Evolutionary conservation across 208 protist genomes (phyloP).

Genomic region (Novymonas esmeraldas): DNA sequence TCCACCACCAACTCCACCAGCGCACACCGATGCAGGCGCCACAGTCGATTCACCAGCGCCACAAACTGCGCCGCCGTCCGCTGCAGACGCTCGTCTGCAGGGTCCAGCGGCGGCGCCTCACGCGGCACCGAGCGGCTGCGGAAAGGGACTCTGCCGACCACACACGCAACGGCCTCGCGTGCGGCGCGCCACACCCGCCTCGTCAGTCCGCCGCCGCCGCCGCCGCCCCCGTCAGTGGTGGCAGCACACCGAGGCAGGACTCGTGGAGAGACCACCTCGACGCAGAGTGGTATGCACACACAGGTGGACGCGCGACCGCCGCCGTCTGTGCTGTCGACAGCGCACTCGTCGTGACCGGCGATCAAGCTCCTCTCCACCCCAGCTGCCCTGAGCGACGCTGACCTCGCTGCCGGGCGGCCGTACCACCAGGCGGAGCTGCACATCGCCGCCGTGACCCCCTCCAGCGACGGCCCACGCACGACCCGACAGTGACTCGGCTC

Average conservation of each 20-base stretch:
- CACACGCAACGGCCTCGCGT: background rate
- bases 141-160: background rate
- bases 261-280: constrained; percentile 15
- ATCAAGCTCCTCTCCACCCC: background rate
- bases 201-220: background rate
- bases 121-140: background rate
- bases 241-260: background rate
- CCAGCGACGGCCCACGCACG: constrained; percentile 13
- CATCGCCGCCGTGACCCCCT: constrained; percentile 6
- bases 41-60: constrained; percentile 10
- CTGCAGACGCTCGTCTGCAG: background rate
- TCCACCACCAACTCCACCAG: constrained; percentile 22
- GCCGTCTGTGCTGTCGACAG: background rate
- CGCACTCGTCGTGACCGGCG: background rate
- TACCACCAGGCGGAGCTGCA: constrained; percentile 20
- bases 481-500: background rate
- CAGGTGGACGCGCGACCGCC: background rate
- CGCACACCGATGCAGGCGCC: constrained; percentile 9
- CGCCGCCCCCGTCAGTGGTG: background rate
- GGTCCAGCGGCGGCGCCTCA: background rate
- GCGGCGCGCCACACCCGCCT: background rate
- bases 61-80: constrained; percentile 2
- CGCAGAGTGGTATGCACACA: constrained; percentile 7
- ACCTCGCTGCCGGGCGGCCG: background rate
- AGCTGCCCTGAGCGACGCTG: background rate